Base-by-base conservation (phyloP, 2,329 filamentous ascomycete species). In the Septoria petroselini region DNA sequence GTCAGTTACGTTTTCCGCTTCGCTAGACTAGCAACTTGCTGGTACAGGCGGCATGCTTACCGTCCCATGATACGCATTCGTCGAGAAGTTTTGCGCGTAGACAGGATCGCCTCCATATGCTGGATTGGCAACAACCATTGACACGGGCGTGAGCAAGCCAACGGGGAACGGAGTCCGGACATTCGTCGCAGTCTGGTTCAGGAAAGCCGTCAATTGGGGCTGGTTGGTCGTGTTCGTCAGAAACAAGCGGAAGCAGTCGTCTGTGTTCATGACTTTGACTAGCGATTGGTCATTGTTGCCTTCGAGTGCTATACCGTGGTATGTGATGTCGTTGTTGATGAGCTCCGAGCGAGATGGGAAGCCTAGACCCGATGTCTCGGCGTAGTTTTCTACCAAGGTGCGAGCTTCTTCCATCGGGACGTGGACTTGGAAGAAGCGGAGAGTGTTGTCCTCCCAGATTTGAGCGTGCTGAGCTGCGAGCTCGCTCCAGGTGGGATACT, bases 201-300 rank as follows among this genome's bases (percentile, higher is more conserved):
- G 60, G 59, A 82, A 83, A 0, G 68, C 54, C 0, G 76, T 81
- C 1, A 84, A 71, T 55, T 84, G 80, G 0, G 65, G 57, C 40
- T 83, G 71, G 39, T 82, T 73, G 1, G 80, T 82, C 4, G 55
- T 58, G 58, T 84, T 83, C 25, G 33, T 38, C 1, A 85, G 68
- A 63, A 83, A 84, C 48, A 78, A 76, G 1, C 80, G 78, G 69
- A 84, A 85, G 43, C 76, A 81, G 52, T 81, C 78, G 54, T 85
- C 82, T 0, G 79, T 82, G 62, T 85, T 81, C 72, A 83, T 80
- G 14, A 84, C 73, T 21, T 71, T 68, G 1, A 84, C 78, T 12
- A 77, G 63, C 1, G 72, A 61, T 21, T 76, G 70, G 17, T 75
- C 68, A 39, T 74, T 66, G 50, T 75, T 71, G 2, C 76, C 80